phyloP scores from a whole-genome alignment of 768 basidiomycete species.

The Hypsizygus marmoreus region DNA sequence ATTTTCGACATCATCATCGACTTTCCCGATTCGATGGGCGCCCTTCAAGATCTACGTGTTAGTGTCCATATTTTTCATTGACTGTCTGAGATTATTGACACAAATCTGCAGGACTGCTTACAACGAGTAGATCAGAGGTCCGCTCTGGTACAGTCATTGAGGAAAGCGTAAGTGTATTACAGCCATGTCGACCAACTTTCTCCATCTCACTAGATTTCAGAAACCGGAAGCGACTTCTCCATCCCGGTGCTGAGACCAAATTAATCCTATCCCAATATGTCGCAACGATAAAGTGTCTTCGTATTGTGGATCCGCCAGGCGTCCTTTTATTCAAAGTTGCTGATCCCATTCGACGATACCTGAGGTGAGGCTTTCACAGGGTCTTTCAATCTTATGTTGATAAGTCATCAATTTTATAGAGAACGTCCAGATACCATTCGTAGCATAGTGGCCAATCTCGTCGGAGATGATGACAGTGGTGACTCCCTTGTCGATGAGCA shows the following conservation, averaged over 20 bases:
- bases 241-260: slow-evolving; percentile 95
- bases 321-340: slow-evolving; percentile 93
- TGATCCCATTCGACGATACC: slow-evolving; percentile 86
- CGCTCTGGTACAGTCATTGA: slow-evolving; percentile 73
- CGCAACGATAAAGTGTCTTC: slow-evolving; percentile 85
- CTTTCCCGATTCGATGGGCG: slow-evolving; percentile 84
- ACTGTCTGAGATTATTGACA: neutral
- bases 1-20: slow-evolving; percentile 97
- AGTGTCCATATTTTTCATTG: neutral
- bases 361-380: slow-evolving; percentile 53
- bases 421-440: slow-evolving; percentile 92
- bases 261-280: slow-evolving; percentile 90
- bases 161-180: slow-evolving; percentile 83
- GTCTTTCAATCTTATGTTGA: neutral
- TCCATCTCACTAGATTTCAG: slow-evolving; percentile 38
- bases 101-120: slow-evolving; percentile 57
- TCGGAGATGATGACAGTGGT: slow-evolving; percentile 80
- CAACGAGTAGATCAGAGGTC: slow-evolving; percentile 80
- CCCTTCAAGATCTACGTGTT: slow-evolving; percentile 85
- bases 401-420: slow-evolving; percentile 35
- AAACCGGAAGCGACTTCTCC: slow-evolving; percentile 84
- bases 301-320: slow-evolving; percentile 89
- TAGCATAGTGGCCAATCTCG: slow-evolving; percentile 88
- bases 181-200: slow-evolving; percentile 24
- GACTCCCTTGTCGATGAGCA: slow-evolving; percentile 85